Evolutionary conservation across 306 rosid genomes (phyloP).

Genomic region (Medicago arabica): DNA sequence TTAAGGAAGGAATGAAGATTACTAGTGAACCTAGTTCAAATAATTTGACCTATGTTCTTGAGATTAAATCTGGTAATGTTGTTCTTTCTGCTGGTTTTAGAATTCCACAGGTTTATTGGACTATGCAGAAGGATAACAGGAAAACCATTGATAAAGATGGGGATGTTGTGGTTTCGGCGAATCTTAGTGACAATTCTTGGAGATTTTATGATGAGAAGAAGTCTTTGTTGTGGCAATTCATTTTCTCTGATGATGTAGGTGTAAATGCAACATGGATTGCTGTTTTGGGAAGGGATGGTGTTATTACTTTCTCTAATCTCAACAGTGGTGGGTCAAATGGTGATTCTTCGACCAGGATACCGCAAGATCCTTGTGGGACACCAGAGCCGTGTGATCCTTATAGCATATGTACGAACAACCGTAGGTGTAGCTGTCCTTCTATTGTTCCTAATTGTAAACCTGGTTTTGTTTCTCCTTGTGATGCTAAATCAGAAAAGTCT

Average conservation of each 20-base stretch:
- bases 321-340: conserved; percentile 40
- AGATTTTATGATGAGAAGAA: conserved; percentile 66
- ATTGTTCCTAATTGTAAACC: conserved; percentile 66
- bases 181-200: conserved; percentile 81
- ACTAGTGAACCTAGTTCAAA: conserved; percentile 55
- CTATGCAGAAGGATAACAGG: conserved; percentile 69
- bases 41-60: conserved; percentile 65
- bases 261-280: conserved; percentile 73
- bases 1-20: conserved; percentile 76
- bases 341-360: conserved; percentile 57
- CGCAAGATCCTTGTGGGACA: conserved; percentile 66
- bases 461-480: conserved; percentile 70
- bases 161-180: conserved; percentile 54
- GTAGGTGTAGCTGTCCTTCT: conserved; percentile 76
- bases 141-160: conserved; percentile 57
- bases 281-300: conserved; percentile 73
- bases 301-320: conserved; percentile 70
- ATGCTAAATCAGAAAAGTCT: conserved; percentile 24
- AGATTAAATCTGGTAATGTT: conserved; percentile 74
- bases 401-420: conserved; percentile 52
- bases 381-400: conserved; percentile 82
- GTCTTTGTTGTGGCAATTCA: conserved; percentile 74
- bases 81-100: conserved; percentile 67
- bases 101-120: conserved; percentile 88
- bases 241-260: conserved; percentile 47